Percentiles rank a stretch among this genome's conserved stretches.
Conservation (phyloP, 495 filamentous ascomycete genomes). For the Neurospora tetrasperma region DNA sequence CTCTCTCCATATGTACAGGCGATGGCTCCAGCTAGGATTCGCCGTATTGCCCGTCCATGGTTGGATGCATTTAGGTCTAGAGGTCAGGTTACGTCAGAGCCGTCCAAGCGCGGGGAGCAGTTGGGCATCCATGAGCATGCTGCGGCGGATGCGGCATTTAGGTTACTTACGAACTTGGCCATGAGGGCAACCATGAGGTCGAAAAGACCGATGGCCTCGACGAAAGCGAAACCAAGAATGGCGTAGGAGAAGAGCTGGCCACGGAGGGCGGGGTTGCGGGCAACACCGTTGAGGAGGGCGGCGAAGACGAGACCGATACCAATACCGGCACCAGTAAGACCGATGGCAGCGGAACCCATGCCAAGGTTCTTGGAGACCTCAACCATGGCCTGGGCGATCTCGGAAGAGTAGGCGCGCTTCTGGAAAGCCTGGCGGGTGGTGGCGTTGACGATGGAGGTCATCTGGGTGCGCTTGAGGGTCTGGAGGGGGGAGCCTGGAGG, state of each 20-base stretch:
- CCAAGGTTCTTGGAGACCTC: conserved; percentile 80
- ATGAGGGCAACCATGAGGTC: conserved; percentile 88
- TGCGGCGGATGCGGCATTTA: conserved; percentile 1
- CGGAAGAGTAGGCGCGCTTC: conserved; percentile 62
- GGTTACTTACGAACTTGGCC: conserved; percentile 56
- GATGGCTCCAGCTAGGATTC: conserved; percentile 15
- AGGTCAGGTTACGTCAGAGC: conserved; percentile 4
- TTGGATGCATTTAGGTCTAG: conserved; percentile 21
- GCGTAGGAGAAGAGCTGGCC: conserved; percentile 88
- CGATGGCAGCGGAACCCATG: conserved; percentile 78
- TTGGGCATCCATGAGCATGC: not conserved
- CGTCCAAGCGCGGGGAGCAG: not conserved
- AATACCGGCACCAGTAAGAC: conserved; percentile 84
- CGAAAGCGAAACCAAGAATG: conserved; percentile 90
- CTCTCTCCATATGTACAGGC: conserved; percentile 22
- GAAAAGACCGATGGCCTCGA: conserved; percentile 89
- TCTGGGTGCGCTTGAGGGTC: conserved; percentile 60
- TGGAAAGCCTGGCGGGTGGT: conserved; percentile 56
- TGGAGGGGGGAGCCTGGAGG: conserved; percentile 37
- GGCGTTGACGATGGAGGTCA: conserved; percentile 51
- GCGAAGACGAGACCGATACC: conserved; percentile 90
- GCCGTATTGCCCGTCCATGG: conserved; percentile 11
- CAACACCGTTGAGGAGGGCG: conserved; percentile 69
- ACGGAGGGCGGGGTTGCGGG: conserved; percentile 83
- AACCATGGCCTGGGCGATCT: conserved; percentile 76